phyloP scores from a whole-genome alignment of 2,329 filamentous ascomycete species.

The Epichloe bromicola region DNA sequence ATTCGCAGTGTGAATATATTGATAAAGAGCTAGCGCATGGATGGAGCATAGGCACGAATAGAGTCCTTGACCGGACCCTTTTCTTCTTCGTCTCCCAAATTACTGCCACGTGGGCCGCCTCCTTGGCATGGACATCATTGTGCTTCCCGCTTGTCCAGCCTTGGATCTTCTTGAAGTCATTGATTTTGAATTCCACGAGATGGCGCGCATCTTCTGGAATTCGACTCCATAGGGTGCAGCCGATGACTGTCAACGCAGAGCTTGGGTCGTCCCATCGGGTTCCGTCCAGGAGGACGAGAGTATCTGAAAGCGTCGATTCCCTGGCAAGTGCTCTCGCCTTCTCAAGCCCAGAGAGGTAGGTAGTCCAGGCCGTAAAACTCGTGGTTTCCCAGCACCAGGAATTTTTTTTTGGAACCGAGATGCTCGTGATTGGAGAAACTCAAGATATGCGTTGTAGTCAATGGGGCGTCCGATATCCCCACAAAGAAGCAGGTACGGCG shows the following conservation, averaged over 20 bases:
- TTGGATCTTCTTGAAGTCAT: conserved; percentile 40
- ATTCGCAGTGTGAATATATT: conserved; percentile 9
- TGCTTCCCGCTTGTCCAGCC: conserved; percentile 37
- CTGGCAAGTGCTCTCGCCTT: conserved; percentile 22
- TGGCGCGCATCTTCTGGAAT: conserved; percentile 26
- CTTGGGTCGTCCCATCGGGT: conserved; percentile 25
- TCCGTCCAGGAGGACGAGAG: conserved; percentile 31
- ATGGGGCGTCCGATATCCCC: conserved; percentile 38
- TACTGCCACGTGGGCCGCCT: no score
- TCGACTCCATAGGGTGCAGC: conserved; percentile 44
- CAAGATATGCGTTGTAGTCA: conserved; percentile 30
- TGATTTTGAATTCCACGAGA: conserved; percentile 30
- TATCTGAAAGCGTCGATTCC: conserved; percentile 24
- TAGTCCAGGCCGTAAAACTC: conserved; percentile 36
- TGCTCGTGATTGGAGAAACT: conserved; percentile 30
- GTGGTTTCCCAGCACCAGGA: conserved; percentile 40
- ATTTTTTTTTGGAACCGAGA: conserved; percentile 24
- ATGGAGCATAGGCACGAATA: no score
- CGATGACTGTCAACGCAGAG: conserved; percentile 36
- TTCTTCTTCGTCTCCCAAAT: no score
- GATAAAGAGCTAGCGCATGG: no score
- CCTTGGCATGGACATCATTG: conserved; percentile 20
- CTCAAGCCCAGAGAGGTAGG: conserved; percentile 23
- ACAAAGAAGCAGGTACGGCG: conserved; percentile 31
- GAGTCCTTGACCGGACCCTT: no score